Percentiles rank a stretch among this genome's conserved stretches.
phyloP scores from a whole-genome alignment of 2,329 filamentous ascomycete species.

The Colletotrichum falcatum region DNA sequence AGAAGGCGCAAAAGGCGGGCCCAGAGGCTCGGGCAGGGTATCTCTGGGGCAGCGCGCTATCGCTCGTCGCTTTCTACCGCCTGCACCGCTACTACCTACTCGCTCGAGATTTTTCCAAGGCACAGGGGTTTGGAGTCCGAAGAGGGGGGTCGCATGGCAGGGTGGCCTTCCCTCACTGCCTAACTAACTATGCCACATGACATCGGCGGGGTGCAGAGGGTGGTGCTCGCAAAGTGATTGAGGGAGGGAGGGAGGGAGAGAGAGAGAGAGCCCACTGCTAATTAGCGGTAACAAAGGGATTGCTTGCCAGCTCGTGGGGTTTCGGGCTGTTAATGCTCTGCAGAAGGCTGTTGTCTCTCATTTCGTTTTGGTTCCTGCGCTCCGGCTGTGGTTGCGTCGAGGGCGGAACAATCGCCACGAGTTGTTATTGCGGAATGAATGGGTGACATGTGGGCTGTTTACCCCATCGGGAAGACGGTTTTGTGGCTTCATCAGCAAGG shows the following conservation, averaged over 20 bases:
- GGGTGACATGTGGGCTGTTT: not conserved
- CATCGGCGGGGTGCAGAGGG: not conserved
- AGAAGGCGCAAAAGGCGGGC: conserved; percentile 36
- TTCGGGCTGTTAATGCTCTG: not conserved
- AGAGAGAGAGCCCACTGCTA: not conserved
- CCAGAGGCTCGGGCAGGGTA: conserved; percentile 28
- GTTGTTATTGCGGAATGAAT: not conserved
- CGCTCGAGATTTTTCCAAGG: conserved; percentile 28
- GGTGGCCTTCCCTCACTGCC: no score
- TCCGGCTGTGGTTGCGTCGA: not conserved
- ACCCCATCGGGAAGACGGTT: not conserved
- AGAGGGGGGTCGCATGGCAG: not conserved
- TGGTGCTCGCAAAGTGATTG: no score
- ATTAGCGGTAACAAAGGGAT: not conserved
- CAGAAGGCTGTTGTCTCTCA: not conserved
- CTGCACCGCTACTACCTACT: conserved; percentile 6
- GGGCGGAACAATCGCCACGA: not conserved
- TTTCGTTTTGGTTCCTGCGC: not conserved
- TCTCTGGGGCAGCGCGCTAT: conserved; percentile 29
- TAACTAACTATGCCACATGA: no score
- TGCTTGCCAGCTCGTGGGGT: not conserved
- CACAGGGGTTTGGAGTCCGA: conserved; percentile 8
- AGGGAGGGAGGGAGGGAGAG: not conserved
- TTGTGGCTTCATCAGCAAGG: not conserved
- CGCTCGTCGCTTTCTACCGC: conserved; percentile 5